Evolutionary conservation across 2,329 filamentous ascomycete species (phyloP), one percentile per base, ranked within the genome.

Genomic region (Aureobasidium uvarum): DNA sequence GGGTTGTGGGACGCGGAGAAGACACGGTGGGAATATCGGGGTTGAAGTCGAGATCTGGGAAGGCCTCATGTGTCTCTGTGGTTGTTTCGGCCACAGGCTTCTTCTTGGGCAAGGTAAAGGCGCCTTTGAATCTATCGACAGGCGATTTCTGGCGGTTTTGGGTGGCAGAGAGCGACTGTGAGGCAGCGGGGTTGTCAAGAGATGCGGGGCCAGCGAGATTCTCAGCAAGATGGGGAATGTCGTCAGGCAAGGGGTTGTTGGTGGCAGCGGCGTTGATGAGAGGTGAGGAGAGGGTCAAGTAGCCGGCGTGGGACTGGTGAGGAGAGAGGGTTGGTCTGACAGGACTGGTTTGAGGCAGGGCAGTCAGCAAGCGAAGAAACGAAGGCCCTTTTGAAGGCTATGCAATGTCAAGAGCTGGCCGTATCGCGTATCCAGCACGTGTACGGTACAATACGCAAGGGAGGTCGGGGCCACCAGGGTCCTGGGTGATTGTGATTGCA

Each of bases 61-160:
- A 63, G 25, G 28, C 48, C 28, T 63, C 66, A 51, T 52, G 55
- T 31, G 62, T 60, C 20, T 63, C 52, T 41, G 33, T 63, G 36
- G 56, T 36, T 46, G 52, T 59, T 14, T 56, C 58, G 46, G 55
- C 3, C 16, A 11, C 18, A 36, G 60, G 23, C 72, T 82, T 86
- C 72, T 84, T 86, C 51, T 82, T 79, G 45, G 69, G 65, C 48
- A 72, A 76, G 66, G 79, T 84, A 72, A 95, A 91, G 14, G 88
- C 89, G 72, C 88, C 87, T 74, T 85, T 89, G 67, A 94, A 80
- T 72, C 87, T 90, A 72, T 86, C 85, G 60, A 84, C 86, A 13
- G 90, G 89, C 11, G 91, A 93, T 23, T 85, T 81, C 28, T 86
- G 86, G 67, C 89, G 84, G 70, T 83, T 83, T 68, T 79, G 71